Percentiles rank a stretch among this genome's conserved stretches.
Evolutionary conservation across 768 basidiomycete species (phyloP).

Genomic region (Clathrus columnatus): DNA sequence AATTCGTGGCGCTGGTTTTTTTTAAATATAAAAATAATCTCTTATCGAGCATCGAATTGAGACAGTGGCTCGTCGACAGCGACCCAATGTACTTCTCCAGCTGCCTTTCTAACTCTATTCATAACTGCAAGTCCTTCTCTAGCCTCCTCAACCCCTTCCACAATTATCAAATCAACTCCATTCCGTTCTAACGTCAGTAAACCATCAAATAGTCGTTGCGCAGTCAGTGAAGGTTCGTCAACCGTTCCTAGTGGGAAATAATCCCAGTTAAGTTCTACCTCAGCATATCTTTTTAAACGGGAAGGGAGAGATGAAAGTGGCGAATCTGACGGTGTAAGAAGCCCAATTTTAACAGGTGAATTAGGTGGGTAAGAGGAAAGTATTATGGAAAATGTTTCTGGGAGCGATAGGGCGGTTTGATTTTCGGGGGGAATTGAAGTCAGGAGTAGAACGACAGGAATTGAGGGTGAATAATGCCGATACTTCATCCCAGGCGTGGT

Average conservation of each 20-base stretch:
- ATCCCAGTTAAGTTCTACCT: background rate
- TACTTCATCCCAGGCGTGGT: slow-evolving; percentile 99
- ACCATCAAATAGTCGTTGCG: slow-evolving; percentile 81
- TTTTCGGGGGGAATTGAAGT: slow-evolving; percentile 33
- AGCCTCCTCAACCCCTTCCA: slow-evolving; percentile 76
- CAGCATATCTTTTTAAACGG: background rate
- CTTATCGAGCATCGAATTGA: background rate
- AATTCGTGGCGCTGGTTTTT: too few relatives aligned
- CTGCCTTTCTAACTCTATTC: slow-evolving; percentile 90
- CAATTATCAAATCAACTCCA: slow-evolving; percentile 73
- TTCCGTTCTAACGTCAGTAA: slow-evolving; percentile 68
- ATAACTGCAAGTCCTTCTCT: slow-evolving; percentile 88
- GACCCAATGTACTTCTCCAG: slow-evolving; percentile 43
- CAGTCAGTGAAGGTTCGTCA: slow-evolving; percentile 56
- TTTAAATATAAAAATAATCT: too few relatives aligned
- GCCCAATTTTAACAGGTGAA: slow-evolving; percentile 43
- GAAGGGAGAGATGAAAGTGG: slow-evolving; percentile 26
- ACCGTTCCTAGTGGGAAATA: slow-evolving; percentile 30
- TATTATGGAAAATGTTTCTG: slow-evolving; percentile 6
- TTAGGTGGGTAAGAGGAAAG: slow-evolving; percentile 4
- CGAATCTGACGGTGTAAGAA: slow-evolving; percentile 59
- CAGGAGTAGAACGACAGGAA: slow-evolving; percentile 72
- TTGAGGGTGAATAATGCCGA: slow-evolving; percentile 87
- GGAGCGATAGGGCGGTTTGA: background rate
- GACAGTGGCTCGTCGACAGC: background rate